Conservation (phyloP, 805 yeast genomes). For the Candida ovalis region DNA sequence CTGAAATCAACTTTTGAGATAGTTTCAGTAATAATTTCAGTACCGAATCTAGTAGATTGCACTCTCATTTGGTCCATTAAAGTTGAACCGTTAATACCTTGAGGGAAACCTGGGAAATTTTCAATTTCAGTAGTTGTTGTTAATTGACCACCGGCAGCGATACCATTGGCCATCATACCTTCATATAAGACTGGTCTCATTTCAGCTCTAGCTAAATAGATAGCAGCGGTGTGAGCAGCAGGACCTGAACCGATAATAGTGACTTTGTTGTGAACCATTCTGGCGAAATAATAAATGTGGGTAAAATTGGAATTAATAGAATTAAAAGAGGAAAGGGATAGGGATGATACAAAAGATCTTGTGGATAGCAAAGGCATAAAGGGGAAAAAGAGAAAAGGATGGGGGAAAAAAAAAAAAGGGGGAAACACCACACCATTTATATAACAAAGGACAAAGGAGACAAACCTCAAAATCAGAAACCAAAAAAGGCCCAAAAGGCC, state of each 20-base stretch:
- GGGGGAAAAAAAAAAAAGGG: no score
- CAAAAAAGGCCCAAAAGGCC: no score
- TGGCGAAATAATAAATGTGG: not conserved
- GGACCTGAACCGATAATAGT: slow-evolving; percentile 97
- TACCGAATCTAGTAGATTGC: slow-evolving; percentile 86
- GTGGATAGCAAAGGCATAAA: no score
- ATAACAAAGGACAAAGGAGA: no score
- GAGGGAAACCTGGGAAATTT: slow-evolving; percentile 98
- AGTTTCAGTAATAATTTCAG: slow-evolving; percentile 93
- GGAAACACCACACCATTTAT: no score
- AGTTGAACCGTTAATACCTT: slow-evolving; percentile 80
- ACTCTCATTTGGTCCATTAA: slow-evolving; percentile 93
- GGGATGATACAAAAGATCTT: no score
- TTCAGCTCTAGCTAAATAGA: slow-evolving; percentile 95
- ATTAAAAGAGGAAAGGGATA: not conserved
- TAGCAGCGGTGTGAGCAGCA: slow-evolving; percentile 99
- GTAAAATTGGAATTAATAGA: not conserved
- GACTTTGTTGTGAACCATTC: slow-evolving; percentile 81
- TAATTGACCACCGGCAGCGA: slow-evolving; percentile 98
- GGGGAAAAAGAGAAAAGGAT: no score
- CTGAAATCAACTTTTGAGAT: slow-evolving; percentile 88
- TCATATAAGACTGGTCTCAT: slow-evolving; percentile 90
- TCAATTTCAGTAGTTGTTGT: slow-evolving; percentile 99
- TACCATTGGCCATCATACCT: slow-evolving; percentile 95
- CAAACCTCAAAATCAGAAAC: no score